These are phyloP conservation scores for Chloranthus sessilifolius DNA, from an alignment of 164 flowering plant genomes.

Conservation along the genomic window DNA sequence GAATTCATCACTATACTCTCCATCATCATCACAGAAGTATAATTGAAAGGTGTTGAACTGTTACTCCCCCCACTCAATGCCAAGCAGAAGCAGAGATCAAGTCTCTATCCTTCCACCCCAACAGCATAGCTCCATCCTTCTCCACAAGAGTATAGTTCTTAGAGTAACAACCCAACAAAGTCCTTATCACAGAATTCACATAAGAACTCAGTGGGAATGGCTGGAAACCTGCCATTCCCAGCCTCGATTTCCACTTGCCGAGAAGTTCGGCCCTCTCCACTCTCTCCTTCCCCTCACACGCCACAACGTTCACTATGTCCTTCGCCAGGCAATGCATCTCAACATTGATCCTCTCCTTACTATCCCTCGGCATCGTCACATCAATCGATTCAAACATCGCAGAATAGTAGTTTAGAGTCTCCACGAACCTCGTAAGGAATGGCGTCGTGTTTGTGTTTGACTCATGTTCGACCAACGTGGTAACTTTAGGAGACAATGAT, in stretches of 20 bases:
- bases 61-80: constrained; percentile 39
- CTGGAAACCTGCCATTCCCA: constrained; percentile 71
- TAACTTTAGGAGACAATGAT: constrained; percentile 61
- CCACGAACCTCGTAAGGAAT: constrained; percentile 51
- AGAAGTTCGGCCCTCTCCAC: constrained; percentile 77
- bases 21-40: too few relatives aligned
- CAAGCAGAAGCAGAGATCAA: constrained; percentile 74
- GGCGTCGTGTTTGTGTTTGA: constrained; percentile 79
- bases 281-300: constrained; percentile 73
- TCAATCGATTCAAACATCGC: constrained; percentile 87
- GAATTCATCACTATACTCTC: too few relatives aligned
- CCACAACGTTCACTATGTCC: constrained; percentile 72
- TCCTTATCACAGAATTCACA: constrained; percentile 50
- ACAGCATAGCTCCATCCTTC: constrained; percentile 60
- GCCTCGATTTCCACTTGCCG: constrained; percentile 75
- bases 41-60: too few relatives aligned
- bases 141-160: constrained; percentile 62
- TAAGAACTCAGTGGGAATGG: constrained; percentile 58
- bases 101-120: constrained; percentile 69
- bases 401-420: constrained; percentile 55
- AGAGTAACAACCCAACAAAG: constrained; percentile 45
- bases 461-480: constrained; percentile 73
- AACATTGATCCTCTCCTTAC: constrained; percentile 53
- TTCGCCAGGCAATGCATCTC: constrained; percentile 77
- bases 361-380: constrained; percentile 43